Base-by-base conservation (phyloP, 2,329 filamentous ascomycete species). In the Neopestalotiopsis clavispora region DNA sequence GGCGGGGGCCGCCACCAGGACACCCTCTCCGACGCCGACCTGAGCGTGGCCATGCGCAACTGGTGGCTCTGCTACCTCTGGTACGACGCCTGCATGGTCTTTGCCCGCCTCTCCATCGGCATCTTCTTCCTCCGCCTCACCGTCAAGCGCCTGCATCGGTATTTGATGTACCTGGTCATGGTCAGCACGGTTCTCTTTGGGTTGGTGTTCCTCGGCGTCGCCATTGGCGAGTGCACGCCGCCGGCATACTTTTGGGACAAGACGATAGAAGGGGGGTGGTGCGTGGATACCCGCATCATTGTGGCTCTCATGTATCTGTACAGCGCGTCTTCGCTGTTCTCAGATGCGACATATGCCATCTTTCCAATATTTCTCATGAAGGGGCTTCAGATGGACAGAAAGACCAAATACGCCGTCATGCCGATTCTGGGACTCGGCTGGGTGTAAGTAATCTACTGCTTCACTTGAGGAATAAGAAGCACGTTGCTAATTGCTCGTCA, bases 301-400 rank as follows among this genome's bases (percentile, higher is more conserved):
- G 80, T 83, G 56, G 78, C 76, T 14, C 79, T 85, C 45, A 83
- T 81, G 32, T 84, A 84, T 69, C 76, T 82, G 20, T 82, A 85
- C 71, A 83, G 80, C 71, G 77, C 78, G 2, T 81, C 82, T n/a
- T 81, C 82, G 23, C 78, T 81, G 45, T 75, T 81, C n/a, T 84
- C 85, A 65, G 87, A 89, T 74, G 84, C 87, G 60, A 84, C 83
- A 2, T 75, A 88, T 13, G 81, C 84, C n/a, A 80, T 88, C 63
- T 70, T 85, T 23, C 83, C 83, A 4, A 78, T 84, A n/a, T 83
- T 83, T 67, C 77, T 88, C 4, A 80, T 88, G 4, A 83, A 80
- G 78, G 78, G 80, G 45, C 72, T 87, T 14, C 79, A 86, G 66
- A 86, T 87, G 83, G 82, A 81, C 40, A 67, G 67, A 2, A 79